Evolutionary conservation across 2,329 filamentous ascomycete species (phyloP).

Genomic region (Ceratocystis lukuohia): DNA sequence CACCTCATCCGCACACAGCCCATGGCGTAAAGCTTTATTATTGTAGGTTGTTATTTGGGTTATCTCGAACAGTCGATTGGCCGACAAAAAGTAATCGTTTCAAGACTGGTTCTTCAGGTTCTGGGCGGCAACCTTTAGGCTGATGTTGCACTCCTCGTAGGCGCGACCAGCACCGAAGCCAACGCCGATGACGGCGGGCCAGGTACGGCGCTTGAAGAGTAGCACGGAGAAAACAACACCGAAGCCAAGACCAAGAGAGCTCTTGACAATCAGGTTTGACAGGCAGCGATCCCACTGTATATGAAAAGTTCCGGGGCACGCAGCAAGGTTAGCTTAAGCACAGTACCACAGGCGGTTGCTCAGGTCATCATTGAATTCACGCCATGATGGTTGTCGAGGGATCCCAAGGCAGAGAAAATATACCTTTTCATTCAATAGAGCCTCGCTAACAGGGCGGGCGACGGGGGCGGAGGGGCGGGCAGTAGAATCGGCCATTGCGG

Average conservation of each 20-base stretch:
- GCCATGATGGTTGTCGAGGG: too few species aligned
- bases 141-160: slow-evolving; percentile 95
- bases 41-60: slow-evolving; percentile 13
- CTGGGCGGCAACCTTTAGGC: slow-evolving; percentile 47
- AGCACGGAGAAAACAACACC: slow-evolving; percentile 98
- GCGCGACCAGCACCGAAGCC: slow-evolving; percentile 93
- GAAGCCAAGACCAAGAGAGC: slow-evolving; percentile 87
- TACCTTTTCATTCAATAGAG: slow-evolving; percentile 98
- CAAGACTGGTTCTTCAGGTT: slow-evolving; percentile 39
- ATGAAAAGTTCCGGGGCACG: background rate
- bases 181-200: slow-evolving; percentile 88
- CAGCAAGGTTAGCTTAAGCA: background rate
- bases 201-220: slow-evolving; percentile 93
- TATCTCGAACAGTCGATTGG: slow-evolving; percentile 9
- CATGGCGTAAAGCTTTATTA: slow-evolving; percentile 12
- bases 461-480: slow-evolving; percentile 29
- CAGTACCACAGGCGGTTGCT: background rate
- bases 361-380: background rate
- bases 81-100: background rate
- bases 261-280: slow-evolving; percentile 94
- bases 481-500: slow-evolving; percentile 44
- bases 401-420: slow-evolving; percentile 18
- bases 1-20: slow-evolving; percentile 8
- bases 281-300: slow-evolving; percentile 93
- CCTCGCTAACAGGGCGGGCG: slow-evolving; percentile 86